Evolutionary conservation across 148 eudicot species (phyloP), one percentile per base, ranked within the genome.

Genomic region (Persicaria tinctoria): DNA sequence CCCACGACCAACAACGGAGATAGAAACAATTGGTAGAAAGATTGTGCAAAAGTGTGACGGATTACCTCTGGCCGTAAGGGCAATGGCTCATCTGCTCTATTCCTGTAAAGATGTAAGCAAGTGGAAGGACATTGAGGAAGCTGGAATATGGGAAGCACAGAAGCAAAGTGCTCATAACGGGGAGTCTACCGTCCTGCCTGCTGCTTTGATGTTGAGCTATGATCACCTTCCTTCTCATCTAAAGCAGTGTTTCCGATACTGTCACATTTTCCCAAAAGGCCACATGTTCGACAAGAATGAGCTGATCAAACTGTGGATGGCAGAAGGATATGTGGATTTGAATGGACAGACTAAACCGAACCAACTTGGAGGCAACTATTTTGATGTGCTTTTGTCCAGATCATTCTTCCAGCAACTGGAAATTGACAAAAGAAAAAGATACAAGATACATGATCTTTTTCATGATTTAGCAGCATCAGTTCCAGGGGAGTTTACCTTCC

Each of bases 381-480:
- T 62, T 27, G 68, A 62, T 5, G 7, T 62, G 7, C 44, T 62
- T 1, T 5, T 1, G 45, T 62, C 68, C 7, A 62, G 68, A 62
- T 83, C 81, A 68, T 83, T 83, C 75, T 83, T 83, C 73, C 83
- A 83, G 53, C 20, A 1, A 18, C 49, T 76, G 5, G 64, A 78
- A 1, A 68, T 80, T 10, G 80, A 75, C 73, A 72, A 68, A 46
- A 77, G 55, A 68, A 68, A 56, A 38, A 72, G 75, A 38, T 80
- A 66, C 75, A 77, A 14, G 75, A 77, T 83, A 82, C 85, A 80
- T 8, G 85, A 77, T 73, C 77, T 83, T 12, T 72, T 68, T 45
- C 83, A 83, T 68, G 83, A 80, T 12, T 59, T 80, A 55, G 82
- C 85, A 6, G 69, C 57, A 68, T 77, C 76, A 46, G 80, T 83